Evolutionary conservation across 306 rosid genomes (phyloP), one percentile per base, ranked within the genome.

Genomic region (Ormosia semicastrata): DNA sequence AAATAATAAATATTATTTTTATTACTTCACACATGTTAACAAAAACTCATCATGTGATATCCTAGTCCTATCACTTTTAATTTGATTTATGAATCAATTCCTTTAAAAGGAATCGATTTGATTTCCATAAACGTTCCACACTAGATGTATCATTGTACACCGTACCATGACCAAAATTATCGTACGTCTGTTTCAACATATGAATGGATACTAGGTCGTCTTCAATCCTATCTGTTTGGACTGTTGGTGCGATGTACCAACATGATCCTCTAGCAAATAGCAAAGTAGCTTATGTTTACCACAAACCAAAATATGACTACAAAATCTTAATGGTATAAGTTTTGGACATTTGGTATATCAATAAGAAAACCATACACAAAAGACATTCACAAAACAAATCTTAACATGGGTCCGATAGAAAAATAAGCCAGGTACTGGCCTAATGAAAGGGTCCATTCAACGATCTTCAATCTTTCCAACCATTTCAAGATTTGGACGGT

Each of bases 401-500:
- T 30, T 10, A 72, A 50, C 6, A n/a, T 32, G 82, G 76, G 82
- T 36, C 77, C 75, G 0, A 33, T 24, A 43, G 70, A 64, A 76
- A 73, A 43, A 43, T 72, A 64, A 47, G 24, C 63, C 83, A 29
- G 46, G 34, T 29, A 65, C 12, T 56, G 67, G 57, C 82, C 73
- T 37, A 86, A 63, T 33, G 32, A 18, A 68, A 10, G 66, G 91
- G 90, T 63, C 87, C 83, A 56, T 79, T 83, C 60, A 70, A 32
- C 7, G 34, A 74, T 67, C 12, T 29, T 54, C 33, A 47, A 39
- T 83, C 85, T 66, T 70, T 73, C 67, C 73, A 69, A 81, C 57
- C 80, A 17, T 37, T 54, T 72, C 36, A 52, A 65, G 86, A 85
- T 83, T 75, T 81, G 65, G 88, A 86, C 71, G 81, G 56, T 73